Evolutionary conservation across 441 rosid genomes (phyloP), one percentile per base, ranked within the genome.

Genomic region (Adansonia grandidieri): DNA sequence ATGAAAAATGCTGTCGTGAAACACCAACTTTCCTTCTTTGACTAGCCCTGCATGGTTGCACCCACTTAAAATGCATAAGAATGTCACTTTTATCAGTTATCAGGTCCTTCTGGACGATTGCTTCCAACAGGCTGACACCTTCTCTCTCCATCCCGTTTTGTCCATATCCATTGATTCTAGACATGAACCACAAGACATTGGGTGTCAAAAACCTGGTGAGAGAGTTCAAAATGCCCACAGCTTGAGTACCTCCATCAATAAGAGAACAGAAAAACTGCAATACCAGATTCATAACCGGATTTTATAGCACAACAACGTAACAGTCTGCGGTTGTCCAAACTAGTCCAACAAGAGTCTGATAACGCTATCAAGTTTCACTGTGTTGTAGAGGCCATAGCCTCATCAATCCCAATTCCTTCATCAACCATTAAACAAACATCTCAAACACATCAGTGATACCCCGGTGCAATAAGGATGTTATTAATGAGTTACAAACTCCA

Each of bases 1-100:
- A 90, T 0, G 90, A 89, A 87, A 87, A 84, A 63, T 93, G 93
- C 80, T 84, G 90, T 66, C 75, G 76, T 87, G 51, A 71, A 91
- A 91, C 78, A 91, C 68, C 44, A 69, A 53, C 78, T 82, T 82
- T 9, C 91, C 94, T 84, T 91, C 97, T 85, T 93, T 86, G 64
- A 91, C 91, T 85, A 93, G 85, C 5, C 97, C 95, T 0, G 91
- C 89, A 84, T 89, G 95, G 78, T 89, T 86, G 87, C 97, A 91
- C 22, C 93, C 95, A 28, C 80, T 77, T 79, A 91, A 78, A 28
- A 83, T 91, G 71, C 91, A 89, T 80, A 91, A 82, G 83, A 93
- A 82, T 19, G 94, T 86, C 77, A 91, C 93, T 84, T 37, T 85
- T 83, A 73, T 93, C 97, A 68, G 95, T 97, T 79, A 60, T 83